These are phyloP conservation scores for Simplicillium sp. DNA, from an alignment of 2,329 filamentous ascomycete genomes.

Conservation along the genomic window DNA sequence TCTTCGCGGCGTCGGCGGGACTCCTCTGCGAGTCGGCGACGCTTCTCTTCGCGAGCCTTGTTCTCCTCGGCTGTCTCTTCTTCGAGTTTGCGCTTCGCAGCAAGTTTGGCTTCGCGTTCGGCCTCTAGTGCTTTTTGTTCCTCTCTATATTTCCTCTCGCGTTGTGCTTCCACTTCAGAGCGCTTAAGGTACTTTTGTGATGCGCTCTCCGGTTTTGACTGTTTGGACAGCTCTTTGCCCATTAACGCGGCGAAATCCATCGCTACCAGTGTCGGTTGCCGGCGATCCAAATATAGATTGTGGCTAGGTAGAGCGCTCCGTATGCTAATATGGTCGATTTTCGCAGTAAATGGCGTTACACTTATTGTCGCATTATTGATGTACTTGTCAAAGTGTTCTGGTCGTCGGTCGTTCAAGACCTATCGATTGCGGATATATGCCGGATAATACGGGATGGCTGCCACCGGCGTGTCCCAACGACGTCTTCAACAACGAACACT, in stretches of 20 bases:
- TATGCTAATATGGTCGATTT: too few species aligned
- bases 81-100: constrained; percentile 79
- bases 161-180: constrained; percentile 75
- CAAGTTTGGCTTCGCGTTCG: constrained; percentile 58
- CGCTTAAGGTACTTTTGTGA: constrained; percentile 75
- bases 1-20: constrained; percentile 60
- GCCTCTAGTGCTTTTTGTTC: constrained; percentile 69
- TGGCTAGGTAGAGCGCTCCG: too few species aligned
- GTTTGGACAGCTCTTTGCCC: constrained; percentile 82
- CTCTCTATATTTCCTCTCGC: constrained; percentile 68
- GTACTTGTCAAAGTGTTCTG: background rate
- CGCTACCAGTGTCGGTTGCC: constrained; percentile 13
- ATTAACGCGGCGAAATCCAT: constrained; percentile 98
- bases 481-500: background rate
- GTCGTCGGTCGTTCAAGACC: constrained; percentile 3
- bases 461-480: constrained; percentile 5
- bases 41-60: constrained; percentile 70
- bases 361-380: background rate
- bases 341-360: too few species aligned
- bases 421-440: constrained; percentile 19
- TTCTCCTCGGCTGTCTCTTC: constrained; percentile 70
- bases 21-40: constrained; percentile 70
- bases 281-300: too few species aligned
- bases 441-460: constrained; percentile 12
- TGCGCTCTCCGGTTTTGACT: constrained; percentile 42